Evolutionary conservation across 257 asterid species (phyloP).

Genomic region (Solanum lycopersicoides): DNA sequence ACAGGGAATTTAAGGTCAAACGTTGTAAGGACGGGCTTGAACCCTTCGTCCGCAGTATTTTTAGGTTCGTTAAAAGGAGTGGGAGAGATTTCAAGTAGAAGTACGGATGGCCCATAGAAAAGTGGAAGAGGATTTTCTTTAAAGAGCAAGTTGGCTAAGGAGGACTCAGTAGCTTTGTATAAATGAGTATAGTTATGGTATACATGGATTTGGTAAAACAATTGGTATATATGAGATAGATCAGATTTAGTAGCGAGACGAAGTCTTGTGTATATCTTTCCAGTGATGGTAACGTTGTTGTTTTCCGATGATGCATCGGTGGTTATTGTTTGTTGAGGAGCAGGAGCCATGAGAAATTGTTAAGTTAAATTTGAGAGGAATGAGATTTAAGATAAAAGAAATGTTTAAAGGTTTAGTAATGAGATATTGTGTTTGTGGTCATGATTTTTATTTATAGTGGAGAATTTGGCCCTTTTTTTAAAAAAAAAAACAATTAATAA

Average conservation of each 20-base stretch:
- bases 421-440: background rate
- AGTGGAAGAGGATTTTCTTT: background rate
- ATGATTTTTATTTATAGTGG: background rate
- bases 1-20: background rate
- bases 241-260: background rate
- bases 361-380: background rate
- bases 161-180: background rate
- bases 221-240: background rate
- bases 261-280: background rate
- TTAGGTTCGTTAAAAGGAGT: background rate
- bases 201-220: background rate
- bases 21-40: background rate
- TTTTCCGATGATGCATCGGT: background rate
- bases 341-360: background rate
- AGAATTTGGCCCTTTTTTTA: background rate
- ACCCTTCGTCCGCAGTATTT: background rate
- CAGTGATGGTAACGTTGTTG: background rate
- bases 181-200: background rate
- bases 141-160: background rate
- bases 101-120: background rate
- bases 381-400: background rate
- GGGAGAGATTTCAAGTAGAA: background rate
- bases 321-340: background rate
- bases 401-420: background rate
- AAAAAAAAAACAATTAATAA: background rate